Percentiles rank a stretch among this genome's conserved stretches.
Evolutionary conservation across 2,329 filamentous ascomycete genomes (phyloP).

Genomic region (Sphaerulina vaccinii): DNA sequence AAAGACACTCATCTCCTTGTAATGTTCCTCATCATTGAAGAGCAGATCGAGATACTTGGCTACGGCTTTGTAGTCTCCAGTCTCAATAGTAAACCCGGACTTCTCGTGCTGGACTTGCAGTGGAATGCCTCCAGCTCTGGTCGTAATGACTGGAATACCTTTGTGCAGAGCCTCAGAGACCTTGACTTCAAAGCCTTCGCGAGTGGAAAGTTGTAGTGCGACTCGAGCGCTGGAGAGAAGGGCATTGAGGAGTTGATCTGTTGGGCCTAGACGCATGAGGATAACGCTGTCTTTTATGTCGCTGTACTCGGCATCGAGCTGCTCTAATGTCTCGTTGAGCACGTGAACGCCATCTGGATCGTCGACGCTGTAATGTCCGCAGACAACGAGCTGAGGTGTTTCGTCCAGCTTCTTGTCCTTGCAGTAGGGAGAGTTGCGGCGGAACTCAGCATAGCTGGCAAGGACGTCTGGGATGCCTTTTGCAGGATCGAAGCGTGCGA

Average conservation of each 20-base stretch:
- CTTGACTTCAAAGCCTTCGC: slow-evolving; percentile 84
- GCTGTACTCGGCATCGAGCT: slow-evolving; percentile 62
- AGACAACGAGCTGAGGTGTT: slow-evolving; percentile 71
- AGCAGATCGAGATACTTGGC: slow-evolving; percentile 65
- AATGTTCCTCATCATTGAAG: slow-evolving; percentile 63
- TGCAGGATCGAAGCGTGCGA: slow-evolving; percentile 78
- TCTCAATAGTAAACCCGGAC: slow-evolving; percentile 71
- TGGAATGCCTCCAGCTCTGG: slow-evolving; percentile 74
- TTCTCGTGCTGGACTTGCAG: slow-evolving; percentile 71
- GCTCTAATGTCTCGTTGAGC: slow-evolving; percentile 68
- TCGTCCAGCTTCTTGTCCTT: slow-evolving; percentile 50
- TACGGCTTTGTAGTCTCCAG: slow-evolving; percentile 68
- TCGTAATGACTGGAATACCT: slow-evolving; percentile 74
- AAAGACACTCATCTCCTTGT: slow-evolving; percentile 45
- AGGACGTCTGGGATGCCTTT: slow-evolving; percentile 80
- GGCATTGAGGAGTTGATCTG: slow-evolving; percentile 76
- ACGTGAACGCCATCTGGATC: slow-evolving; percentile 74
- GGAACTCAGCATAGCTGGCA: slow-evolving; percentile 71
- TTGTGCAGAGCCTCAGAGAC: slow-evolving; percentile 81
- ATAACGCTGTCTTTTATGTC: slow-evolving; percentile 61
- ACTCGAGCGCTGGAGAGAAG: slow-evolving; percentile 71
- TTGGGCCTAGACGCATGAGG: slow-evolving; percentile 73
- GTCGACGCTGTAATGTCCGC: slow-evolving; percentile 76
- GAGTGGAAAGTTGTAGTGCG: slow-evolving; percentile 74
- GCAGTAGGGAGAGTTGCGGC: slow-evolving; percentile 54